A percentile compares a stretch with the other conserved stretches of the same genome.
These are phyloP conservation scores for Aspergillus bombycis DNA, from an alignment of 2,329 filamentous ascomycete species.

Conservation along the genomic window DNA sequence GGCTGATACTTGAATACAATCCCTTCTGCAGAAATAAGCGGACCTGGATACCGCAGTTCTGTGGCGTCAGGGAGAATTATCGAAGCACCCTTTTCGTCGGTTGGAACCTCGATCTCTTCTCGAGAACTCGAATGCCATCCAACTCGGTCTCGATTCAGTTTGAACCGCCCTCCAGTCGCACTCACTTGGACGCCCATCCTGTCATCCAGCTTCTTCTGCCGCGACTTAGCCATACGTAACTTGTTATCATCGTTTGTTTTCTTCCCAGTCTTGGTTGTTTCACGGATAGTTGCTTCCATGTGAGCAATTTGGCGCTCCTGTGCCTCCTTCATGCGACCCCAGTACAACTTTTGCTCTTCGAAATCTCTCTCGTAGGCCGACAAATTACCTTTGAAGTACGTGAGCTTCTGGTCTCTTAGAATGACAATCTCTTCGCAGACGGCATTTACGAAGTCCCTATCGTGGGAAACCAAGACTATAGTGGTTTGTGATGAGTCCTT, in stretches of 20 bases:
- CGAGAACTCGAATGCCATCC: constrained; percentile 65
- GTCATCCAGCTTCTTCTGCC: constrained; percentile 83
- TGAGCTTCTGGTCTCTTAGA: constrained; percentile 70
- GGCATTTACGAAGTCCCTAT: constrained; percentile 76
- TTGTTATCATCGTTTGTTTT: constrained; percentile 82
- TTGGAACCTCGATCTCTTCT: constrained; percentile 72
- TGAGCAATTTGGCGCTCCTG: constrained; percentile 80
- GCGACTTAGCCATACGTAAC: constrained; percentile 79
- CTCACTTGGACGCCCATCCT: constrained; percentile 76
- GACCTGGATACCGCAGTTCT: constrained; percentile 74
- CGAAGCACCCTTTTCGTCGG: constrained; percentile 60
- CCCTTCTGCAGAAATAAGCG: constrained; percentile 72
- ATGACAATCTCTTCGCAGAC: constrained; percentile 77
- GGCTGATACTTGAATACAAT: constrained; percentile 66
- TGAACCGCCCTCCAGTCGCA: constrained; percentile 74
- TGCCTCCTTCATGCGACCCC: constrained; percentile 77
- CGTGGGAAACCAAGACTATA: constrained; percentile 79
- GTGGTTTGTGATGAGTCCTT: constrained; percentile 61
- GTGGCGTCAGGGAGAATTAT: constrained; percentile 65
- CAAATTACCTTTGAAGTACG: constrained; percentile 75
- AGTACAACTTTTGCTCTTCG: constrained; percentile 65
- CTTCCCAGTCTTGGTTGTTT: constrained; percentile 74
- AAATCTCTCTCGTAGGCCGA: constrained; percentile 70
- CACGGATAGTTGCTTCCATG: constrained; percentile 75
- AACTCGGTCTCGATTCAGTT: constrained; percentile 72